Evolutionary conservation across 176 grass and related monocot species (phyloP).

Genomic region (Hordeum vulgare): DNA sequence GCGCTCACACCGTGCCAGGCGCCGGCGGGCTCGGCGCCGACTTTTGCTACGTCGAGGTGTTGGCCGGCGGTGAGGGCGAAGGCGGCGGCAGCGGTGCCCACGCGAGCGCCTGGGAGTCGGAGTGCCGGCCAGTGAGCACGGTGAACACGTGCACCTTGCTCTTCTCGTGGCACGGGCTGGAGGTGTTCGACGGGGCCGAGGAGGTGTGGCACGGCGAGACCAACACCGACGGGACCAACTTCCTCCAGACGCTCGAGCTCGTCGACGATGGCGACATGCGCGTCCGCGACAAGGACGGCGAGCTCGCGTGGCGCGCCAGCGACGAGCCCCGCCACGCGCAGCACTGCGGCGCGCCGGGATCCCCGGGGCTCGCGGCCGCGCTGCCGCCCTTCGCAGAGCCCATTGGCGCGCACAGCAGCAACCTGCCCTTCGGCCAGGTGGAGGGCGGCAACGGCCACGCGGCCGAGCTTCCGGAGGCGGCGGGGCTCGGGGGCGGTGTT

Average conservation of each 20-base stretch:
- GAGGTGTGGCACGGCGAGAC: slow-evolving; percentile 64
- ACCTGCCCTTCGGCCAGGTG: slow-evolving; percentile 51
- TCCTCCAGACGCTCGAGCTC: slow-evolving; percentile 66
- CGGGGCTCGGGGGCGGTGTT: neutral
- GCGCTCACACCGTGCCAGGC: slow-evolving; percentile 38
- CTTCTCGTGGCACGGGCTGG: slow-evolving; percentile 65
- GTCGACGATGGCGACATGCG: slow-evolving; percentile 91
- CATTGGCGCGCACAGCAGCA: slow-evolving; percentile 31
- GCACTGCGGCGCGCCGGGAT: slow-evolving; percentile 59
- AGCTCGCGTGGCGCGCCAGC: slow-evolving; percentile 84
- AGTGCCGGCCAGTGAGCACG: slow-evolving; percentile 62
- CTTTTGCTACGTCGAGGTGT: slow-evolving; percentile 82
- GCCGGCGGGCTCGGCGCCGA: slow-evolving; percentile 76
- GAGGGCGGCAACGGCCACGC: slow-evolving; percentile 19
- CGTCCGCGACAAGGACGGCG: slow-evolving; percentile 78
- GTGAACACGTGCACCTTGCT: slow-evolving; percentile 71
- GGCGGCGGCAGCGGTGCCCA: neutral
- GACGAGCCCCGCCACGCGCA: slow-evolving; percentile 54
- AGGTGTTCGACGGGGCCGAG: slow-evolving; percentile 80
- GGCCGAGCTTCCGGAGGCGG: slow-evolving; percentile 23
- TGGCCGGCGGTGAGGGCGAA: neutral
- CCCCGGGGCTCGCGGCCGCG: slow-evolving; percentile 45
- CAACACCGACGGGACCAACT: slow-evolving; percentile 49
- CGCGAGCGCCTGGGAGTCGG: slow-evolving; percentile 75
- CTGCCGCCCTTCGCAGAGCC: slow-evolving; percentile 60